A percentile compares a stretch with the other conserved stretches of the same genome.
Evolutionary conservation across 352 stramenopile species (phyloP).

Genomic region (Globisporangium sylvaticum): DNA sequence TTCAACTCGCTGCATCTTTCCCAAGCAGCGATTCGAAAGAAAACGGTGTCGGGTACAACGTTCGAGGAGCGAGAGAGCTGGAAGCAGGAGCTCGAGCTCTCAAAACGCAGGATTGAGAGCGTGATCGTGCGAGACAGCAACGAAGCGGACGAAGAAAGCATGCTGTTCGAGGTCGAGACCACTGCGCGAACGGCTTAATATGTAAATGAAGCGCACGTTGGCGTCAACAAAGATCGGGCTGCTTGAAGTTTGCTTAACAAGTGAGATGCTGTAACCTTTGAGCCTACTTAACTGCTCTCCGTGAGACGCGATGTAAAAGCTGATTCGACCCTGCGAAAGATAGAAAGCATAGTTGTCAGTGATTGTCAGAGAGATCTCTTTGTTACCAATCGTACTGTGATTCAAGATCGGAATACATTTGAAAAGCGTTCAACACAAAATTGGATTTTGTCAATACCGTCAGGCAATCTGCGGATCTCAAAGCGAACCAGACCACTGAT

Average conservation of each 20-base stretch:
- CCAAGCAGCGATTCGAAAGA: constrained; percentile 5
- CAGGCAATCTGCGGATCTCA: too few species aligned
- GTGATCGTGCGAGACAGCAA: constrained; percentile 17
- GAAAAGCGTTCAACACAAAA: too few species aligned
- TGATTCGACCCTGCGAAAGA: constrained; percentile 97
- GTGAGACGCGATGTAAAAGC: constrained; percentile 94
- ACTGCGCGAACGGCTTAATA: constrained; percentile 10
- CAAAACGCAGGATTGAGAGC: constrained; percentile 48
- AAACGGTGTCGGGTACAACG: constrained; percentile 2
- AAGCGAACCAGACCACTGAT: too few species aligned
- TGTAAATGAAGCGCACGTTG: neutral
- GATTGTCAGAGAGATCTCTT: too few species aligned
- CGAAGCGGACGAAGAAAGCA: neutral
- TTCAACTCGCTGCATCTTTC: constrained; percentile 44
- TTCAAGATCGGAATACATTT: too few species aligned
- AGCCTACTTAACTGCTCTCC: constrained; percentile 80
- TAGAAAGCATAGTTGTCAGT: constrained; percentile 88
- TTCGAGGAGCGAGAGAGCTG: constrained; percentile 29
- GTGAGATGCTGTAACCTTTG: too few species aligned
- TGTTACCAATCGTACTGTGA: too few species aligned
- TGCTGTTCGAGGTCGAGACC: constrained; percentile 23
- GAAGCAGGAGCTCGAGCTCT: constrained; percentile 56
- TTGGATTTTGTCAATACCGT: too few species aligned
- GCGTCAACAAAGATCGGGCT: neutral
- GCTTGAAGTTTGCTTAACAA: neutral